These are phyloP conservation scores for Colletotrichum destructivum DNA, from an alignment of 2,329 filamentous ascomycete genomes.

Conservation along the genomic window DNA sequence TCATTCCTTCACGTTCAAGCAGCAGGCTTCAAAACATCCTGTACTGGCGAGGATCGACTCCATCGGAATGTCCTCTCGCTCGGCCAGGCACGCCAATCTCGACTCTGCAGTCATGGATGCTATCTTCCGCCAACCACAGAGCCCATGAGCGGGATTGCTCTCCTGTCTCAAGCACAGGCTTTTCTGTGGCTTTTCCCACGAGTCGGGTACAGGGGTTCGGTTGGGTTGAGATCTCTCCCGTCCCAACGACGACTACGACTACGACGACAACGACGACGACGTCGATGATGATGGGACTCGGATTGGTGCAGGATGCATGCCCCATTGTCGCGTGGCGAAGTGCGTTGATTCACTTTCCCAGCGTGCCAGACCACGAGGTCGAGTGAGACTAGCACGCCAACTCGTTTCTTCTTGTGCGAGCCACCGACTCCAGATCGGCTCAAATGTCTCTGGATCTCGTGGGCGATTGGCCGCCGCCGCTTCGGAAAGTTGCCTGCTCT, in stretches of 20 bases:
- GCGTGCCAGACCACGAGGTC: constrained; percentile 40
- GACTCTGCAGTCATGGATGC: not conserved
- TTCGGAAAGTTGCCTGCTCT: constrained; percentile 34
- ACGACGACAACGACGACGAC: constrained; percentile 8
- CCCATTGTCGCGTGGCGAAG: constrained; percentile 38
- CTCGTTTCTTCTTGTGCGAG: constrained; percentile 29
- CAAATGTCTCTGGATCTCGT: constrained; percentile 11
- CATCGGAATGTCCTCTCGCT: not conserved
- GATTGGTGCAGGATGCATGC: constrained; percentile 2
- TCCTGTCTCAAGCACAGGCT: not conserved
- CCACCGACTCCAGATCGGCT: constrained; percentile 25
- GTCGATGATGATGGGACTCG: constrained; percentile 32
- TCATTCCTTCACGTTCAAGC: too few relatives aligned
- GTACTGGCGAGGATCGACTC: not conserved
- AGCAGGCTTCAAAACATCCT: not conserved
- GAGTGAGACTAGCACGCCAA: constrained; percentile 24
- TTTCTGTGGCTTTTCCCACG: not conserved
- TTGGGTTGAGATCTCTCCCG: constrained; percentile 3
- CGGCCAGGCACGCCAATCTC: not conserved
- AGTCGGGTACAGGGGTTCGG: constrained; percentile 8
- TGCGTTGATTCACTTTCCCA: constrained; percentile 28
- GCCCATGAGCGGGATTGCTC: not conserved
- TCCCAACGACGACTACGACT: constrained; percentile 10
- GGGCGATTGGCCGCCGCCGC: constrained; percentile 25
- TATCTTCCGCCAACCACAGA: constrained; percentile 4